Evolutionary conservation across 352 stramenopile species (phyloP).

Genomic region (Globisporangium recalcitrans): DNA sequence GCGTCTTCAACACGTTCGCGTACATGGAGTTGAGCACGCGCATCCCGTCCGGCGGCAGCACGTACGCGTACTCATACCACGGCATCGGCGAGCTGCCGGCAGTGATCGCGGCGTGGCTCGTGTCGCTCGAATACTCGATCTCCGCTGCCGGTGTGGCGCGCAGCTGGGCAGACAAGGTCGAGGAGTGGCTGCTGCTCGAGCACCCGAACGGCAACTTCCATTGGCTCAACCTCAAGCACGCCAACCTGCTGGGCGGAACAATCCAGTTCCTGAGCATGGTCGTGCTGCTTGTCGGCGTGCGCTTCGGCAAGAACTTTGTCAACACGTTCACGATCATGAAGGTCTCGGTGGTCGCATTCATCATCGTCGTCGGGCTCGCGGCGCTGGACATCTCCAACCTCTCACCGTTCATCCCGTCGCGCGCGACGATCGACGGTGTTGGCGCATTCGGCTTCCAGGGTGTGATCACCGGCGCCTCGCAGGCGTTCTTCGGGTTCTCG

Average conservation of each 20-base stretch:
- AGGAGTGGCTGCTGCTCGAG: conserved; percentile 53
- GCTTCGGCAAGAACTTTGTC: background rate
- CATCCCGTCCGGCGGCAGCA: conserved; percentile 81
- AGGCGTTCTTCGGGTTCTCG: too few relatives aligned
- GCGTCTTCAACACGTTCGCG: conserved; percentile 60
- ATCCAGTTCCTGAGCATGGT: background rate
- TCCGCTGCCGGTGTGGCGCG: conserved; percentile 50
- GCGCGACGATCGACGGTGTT: too few relatives aligned
- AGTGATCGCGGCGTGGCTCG: conserved; percentile 73
- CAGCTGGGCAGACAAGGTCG: conserved; percentile 89
- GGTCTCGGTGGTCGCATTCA: too few relatives aligned
- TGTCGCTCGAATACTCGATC: conserved; percentile 10
- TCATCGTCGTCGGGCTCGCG: too few relatives aligned
- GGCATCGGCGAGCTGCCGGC: conserved; percentile 87
- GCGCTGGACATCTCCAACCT: too few relatives aligned
- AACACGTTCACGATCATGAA: too few relatives aligned
- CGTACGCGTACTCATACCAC: conserved; percentile 89
- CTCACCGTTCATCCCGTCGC: too few relatives aligned
- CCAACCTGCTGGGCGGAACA: conserved; percentile 32
- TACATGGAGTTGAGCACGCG: conserved; percentile 83
- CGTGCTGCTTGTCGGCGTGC: background rate
- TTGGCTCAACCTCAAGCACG: conserved; percentile 47
- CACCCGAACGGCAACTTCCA: conserved; percentile 18
- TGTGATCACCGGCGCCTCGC: too few relatives aligned
- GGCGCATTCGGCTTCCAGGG: too few relatives aligned